phyloP scores from a whole-genome alignment of 345 rosid genomes.

The Isatis tinctoria region DNA sequence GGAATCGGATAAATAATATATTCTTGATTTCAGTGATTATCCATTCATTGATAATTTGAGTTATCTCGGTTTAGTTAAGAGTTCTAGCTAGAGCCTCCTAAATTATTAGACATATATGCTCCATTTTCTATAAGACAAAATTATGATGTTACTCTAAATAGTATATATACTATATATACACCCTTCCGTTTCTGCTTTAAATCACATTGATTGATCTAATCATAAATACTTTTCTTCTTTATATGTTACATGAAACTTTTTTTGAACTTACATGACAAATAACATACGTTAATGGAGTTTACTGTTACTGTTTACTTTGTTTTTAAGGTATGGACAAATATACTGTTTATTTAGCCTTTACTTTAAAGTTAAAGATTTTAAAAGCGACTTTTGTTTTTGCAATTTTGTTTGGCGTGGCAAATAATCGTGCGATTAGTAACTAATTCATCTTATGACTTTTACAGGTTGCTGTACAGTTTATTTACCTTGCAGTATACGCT shows the following conservation, averaged over 20 bases:
- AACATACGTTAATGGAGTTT: conserved; percentile 13
- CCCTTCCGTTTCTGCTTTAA: conserved; percentile 5
- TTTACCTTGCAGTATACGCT: conserved; percentile 56
- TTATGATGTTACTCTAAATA: conserved; percentile 3
- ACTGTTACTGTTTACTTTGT: conserved; percentile 31
- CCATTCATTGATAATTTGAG: background rate
- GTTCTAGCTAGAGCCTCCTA: background rate
- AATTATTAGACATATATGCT: background rate
- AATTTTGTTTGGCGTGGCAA: background rate
- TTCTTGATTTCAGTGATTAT: conserved; percentile 10
- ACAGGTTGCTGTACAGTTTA: conserved; percentile 54
- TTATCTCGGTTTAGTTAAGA: background rate
- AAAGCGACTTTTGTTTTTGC: conserved; percentile 14
- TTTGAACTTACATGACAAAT: background rate
- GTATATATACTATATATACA: background rate
- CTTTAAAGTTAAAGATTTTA: conserved; percentile 26
- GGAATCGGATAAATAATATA: background rate
- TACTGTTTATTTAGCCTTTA: conserved; percentile 30
- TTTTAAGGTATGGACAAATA: conserved; percentile 25
- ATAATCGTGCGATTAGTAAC: background rate
- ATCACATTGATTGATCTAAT: conserved; percentile 21
- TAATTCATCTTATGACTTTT: conserved; percentile 18
- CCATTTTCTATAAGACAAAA: background rate
- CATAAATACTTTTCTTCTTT: conserved; percentile 1
- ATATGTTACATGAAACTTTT: background rate